A percentile compares a stretch with the other conserved stretches of the same genome.
Conservation (phyloP, 2,329 filamentous ascomycete genomes). For the Diaporthe batatas region DNA sequence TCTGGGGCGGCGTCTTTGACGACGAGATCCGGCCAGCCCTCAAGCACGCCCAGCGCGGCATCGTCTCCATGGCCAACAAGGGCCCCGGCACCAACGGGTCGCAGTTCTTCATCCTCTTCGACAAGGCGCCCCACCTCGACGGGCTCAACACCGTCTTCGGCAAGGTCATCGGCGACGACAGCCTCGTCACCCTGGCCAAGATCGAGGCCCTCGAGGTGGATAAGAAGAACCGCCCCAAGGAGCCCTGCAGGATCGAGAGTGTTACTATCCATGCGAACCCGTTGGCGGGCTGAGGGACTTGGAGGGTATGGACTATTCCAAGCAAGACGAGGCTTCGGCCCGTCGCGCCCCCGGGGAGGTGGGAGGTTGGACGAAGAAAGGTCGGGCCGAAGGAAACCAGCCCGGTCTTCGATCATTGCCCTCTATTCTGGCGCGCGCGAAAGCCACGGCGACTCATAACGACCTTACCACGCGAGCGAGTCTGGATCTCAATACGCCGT, state of each 20-base stretch:
- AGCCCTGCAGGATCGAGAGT: constrained; percentile 74
- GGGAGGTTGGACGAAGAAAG: too few relatives aligned
- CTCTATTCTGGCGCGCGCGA: background rate
- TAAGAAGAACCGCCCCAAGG: constrained; percentile 81
- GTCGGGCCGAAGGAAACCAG: too few relatives aligned
- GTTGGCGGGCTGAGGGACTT: constrained; percentile 68
- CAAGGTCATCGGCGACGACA: constrained; percentile 76
- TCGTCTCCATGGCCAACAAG: constrained; percentile 85
- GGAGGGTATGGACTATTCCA: background rate
- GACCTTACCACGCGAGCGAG: too few relatives aligned
- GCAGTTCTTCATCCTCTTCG: constrained; percentile 86
- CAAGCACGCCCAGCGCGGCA: constrained; percentile 76
- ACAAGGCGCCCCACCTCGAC: constrained; percentile 83
- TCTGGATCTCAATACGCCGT: background rate
- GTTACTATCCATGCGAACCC: constrained; percentile 86
- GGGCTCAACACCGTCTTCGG: constrained; percentile 89
- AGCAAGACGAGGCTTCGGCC: background rate
- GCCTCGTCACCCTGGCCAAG: constrained; percentile 74
- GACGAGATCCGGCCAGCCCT: constrained; percentile 83
- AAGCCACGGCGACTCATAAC: background rate
- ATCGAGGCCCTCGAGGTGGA: constrained; percentile 81
- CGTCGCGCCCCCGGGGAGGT: accelerated
- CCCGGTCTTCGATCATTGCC: background rate
- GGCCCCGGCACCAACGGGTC: constrained; percentile 80
- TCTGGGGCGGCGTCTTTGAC: constrained; percentile 81